Percentiles rank a stretch among this genome's conserved stretches.
Conservation (phyloP, 2,329 filamentous ascomycete genomes). For the Neocatenulostroma microsporum region DNA sequence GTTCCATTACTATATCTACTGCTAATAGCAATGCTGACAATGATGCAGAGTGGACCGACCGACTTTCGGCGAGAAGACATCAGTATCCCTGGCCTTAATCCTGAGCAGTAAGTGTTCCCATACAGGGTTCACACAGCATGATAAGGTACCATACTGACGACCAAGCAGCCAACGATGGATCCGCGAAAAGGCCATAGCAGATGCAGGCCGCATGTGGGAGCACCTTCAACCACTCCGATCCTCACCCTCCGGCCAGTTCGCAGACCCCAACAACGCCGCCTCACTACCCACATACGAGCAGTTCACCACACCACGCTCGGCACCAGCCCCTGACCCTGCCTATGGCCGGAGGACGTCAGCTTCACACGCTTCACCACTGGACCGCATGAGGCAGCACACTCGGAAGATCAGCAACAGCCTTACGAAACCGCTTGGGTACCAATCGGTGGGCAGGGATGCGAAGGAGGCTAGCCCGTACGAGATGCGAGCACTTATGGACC, state of each 20-base stretch:
- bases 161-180: slow-evolving; percentile 19
- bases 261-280: slow-evolving; percentile 8
- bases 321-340: slow-evolving; percentile 11
- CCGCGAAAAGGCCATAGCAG: slow-evolving; percentile 25
- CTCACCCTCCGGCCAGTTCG: slow-evolving; percentile 23
- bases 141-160: neutral
- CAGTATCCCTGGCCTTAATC: slow-evolving; percentile 22
- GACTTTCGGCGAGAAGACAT: slow-evolving; percentile 29
- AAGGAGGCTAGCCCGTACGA: slow-evolving; percentile 12
- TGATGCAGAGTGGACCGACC: slow-evolving; percentile 25
- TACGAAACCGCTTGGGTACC: slow-evolving; percentile 11
- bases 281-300: slow-evolving; percentile 19
- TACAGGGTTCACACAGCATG: too few relatives aligned
- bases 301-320: slow-evolving; percentile 22
- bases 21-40: too few relatives aligned
- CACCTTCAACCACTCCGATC: slow-evolving; percentile 25
- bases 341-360: neutral
- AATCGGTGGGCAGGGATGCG: slow-evolving; percentile 5
- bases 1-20: slow-evolving; percentile 4
- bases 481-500: slow-evolving; percentile 16
- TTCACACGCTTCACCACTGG: slow-evolving; percentile 5
- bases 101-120: slow-evolving; percentile 24
- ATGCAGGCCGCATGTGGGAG: slow-evolving; percentile 23
- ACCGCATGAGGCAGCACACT: slow-evolving; percentile 13
- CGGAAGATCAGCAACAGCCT: slow-evolving; percentile 15